Conservation (phyloP, 352 stramenopile genomes). For the Globisporangium mamillatum region DNA sequence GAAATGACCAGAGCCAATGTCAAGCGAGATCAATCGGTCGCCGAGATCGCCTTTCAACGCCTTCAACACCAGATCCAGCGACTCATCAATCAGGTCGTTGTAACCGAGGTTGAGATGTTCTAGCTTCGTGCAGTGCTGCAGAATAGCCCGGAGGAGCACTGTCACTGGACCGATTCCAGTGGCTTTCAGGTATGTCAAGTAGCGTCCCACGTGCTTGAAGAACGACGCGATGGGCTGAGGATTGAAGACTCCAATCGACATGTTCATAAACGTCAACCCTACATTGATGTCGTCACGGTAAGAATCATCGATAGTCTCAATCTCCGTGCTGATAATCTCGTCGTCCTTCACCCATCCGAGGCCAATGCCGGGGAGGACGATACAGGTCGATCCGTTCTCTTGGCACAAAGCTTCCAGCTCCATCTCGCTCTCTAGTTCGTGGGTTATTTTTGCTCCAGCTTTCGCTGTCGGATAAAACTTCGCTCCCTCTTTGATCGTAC, state of each 20-base stretch:
- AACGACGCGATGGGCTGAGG: not conserved
- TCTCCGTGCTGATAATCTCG: not conserved
- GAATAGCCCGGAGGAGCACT: too few relatives aligned
- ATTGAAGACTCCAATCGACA: not conserved
- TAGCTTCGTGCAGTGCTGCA: not conserved
- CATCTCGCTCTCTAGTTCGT: not conserved
- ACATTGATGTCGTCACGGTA: not conserved
- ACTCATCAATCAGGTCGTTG: too few relatives aligned
- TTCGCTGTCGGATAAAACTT: not conserved
- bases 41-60: too few relatives aligned
- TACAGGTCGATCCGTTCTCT: not conserved
- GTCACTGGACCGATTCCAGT: too few relatives aligned
- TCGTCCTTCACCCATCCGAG: constrained; percentile 4
- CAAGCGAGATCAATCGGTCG: too few relatives aligned
- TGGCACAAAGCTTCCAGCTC: constrained; percentile 7
- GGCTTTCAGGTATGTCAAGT: not conserved
- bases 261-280: not conserved
- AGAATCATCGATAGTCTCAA: not conserved
- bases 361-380: not conserved
- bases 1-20: too few relatives aligned
- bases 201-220: not conserved
- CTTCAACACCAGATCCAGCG: too few relatives aligned
- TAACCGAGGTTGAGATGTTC: too few relatives aligned
- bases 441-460: not conserved
- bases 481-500: not conserved